Conservation (phyloP, 306 rosid species). For the Fagus sylvatica region DNA sequence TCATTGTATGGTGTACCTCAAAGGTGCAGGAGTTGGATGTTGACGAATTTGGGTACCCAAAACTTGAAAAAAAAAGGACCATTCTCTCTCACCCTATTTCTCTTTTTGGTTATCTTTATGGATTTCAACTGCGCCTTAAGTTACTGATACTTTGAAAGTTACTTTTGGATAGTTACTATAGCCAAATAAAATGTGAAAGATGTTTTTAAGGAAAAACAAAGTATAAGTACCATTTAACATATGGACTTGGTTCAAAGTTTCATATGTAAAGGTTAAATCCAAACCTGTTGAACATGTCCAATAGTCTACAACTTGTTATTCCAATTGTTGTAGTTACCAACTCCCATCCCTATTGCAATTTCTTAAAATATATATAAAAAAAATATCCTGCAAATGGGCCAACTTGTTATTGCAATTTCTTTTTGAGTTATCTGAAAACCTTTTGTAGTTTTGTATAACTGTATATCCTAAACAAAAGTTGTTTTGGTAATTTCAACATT, state of each 20-base stretch:
- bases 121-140: not conserved
- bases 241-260: not conserved
- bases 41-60: not conserved
- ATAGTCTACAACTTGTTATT: not conserved
- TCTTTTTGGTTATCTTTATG: not conserved
- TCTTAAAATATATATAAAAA: constrained; percentile 16
- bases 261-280: not conserved
- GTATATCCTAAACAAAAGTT: not conserved
- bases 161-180: not conserved
- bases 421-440: not conserved
- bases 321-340: too few species aligned
- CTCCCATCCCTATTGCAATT: not conserved
- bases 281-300: not conserved
- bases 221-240: not conserved
- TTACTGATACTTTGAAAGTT: not conserved
- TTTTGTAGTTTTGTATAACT: not conserved
- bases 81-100: not conserved
- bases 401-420: not conserved
- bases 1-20: too few species aligned
- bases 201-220: not conserved
- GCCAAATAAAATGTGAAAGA: not conserved
- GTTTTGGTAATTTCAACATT: not conserved
- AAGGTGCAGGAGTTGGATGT: not conserved
- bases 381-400: not conserved
- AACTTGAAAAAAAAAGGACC: not conserved